These are phyloP conservation scores for Clausena lansium DNA, from an alignment of 345 rosid species.

Conservation along the genomic window DNA sequence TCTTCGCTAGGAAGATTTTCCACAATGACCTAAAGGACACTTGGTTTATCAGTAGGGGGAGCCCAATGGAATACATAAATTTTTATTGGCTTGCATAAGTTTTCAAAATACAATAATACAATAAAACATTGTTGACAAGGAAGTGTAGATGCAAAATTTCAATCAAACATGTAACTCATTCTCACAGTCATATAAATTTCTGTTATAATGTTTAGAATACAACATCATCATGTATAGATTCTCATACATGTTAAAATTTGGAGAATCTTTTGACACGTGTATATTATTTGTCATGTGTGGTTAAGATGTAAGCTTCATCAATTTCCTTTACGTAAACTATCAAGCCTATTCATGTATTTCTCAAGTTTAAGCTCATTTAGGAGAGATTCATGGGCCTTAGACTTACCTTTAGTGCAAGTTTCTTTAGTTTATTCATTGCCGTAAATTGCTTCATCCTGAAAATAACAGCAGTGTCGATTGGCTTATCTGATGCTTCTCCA, in stretches of 20 bases:
- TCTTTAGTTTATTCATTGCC: conserved; percentile 91
- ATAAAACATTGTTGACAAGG: not conserved
- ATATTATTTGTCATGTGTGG: no score
- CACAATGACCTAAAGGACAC: conserved; percentile 55
- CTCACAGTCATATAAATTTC: no score
- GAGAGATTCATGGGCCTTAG: not conserved
- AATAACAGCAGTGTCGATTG: conserved; percentile 85
- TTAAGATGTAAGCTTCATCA: no score
- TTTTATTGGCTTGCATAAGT: not conserved
- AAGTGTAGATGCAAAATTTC: no score
- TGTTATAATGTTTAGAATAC: no score
- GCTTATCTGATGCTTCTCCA: conserved; percentile 84
- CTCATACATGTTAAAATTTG: no score
- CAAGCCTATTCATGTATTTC: no score
- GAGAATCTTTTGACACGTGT: no score
- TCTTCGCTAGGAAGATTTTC: conserved; percentile 78
- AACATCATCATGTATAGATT: no score
- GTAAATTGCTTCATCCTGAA: conserved; percentile 93
- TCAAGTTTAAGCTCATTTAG: no score
- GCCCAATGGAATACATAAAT: not conserved
- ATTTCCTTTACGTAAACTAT: no score
- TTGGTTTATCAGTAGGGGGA: not conserved
- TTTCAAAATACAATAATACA: not conserved
- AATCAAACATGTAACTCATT: no score
- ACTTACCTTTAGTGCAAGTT: conserved; percentile 84